Conservation (phyloP, 1,284 basidiomycete species). For the Cutaneotrichosporon mucoides region DNA sequence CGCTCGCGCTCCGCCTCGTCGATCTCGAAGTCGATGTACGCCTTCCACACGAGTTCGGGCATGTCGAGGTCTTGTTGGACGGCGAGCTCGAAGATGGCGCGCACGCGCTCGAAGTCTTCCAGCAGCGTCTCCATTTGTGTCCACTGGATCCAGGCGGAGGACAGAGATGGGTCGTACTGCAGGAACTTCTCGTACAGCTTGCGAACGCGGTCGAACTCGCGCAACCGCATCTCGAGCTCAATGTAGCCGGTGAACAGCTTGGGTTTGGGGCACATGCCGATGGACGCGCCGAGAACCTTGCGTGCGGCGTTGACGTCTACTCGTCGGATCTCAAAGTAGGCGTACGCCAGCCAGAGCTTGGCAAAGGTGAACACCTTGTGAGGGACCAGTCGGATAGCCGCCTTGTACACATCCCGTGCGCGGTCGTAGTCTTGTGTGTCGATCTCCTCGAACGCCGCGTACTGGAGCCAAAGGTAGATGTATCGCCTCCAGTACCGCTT, state of each 20-base stretch:
- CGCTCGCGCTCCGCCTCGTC: constrained; percentile 81
- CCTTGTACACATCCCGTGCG: constrained; percentile 86
- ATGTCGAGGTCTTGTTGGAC: constrained; percentile 93
- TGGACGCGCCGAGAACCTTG: constrained; percentile 82
- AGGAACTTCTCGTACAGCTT: constrained; percentile 92
- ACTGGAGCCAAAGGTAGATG: constrained; percentile 84
- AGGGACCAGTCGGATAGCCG: constrained; percentile 80
- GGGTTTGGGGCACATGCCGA: constrained; percentile 95
- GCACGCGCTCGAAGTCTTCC: constrained; percentile 84
- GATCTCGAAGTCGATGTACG: constrained; percentile 89
- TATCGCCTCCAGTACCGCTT: constrained; percentile 82
- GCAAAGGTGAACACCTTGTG: constrained; percentile 97
- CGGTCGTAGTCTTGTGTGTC: constrained; percentile 86
- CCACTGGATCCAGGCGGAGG: constrained; percentile 93
- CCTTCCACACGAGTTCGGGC: constrained; percentile 94
- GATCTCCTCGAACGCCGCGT: constrained; percentile 95
- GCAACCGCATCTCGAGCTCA: constrained; percentile 68
- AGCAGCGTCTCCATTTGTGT: constrained; percentile 91
- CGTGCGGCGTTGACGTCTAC: constrained; percentile 79
- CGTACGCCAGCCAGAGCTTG: constrained; percentile 87
- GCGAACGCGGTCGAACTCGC: constrained; percentile 90
- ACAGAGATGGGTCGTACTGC: constrained; percentile 78
- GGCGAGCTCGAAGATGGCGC: constrained; percentile 93
- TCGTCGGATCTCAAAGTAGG: constrained; percentile 84
- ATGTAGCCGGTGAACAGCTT: constrained; percentile 91